These are phyloP conservation scores for Piromyces finnis DNA, from an alignment of 192 early-diverging fungal genomes.

Conservation along the genomic window DNA sequence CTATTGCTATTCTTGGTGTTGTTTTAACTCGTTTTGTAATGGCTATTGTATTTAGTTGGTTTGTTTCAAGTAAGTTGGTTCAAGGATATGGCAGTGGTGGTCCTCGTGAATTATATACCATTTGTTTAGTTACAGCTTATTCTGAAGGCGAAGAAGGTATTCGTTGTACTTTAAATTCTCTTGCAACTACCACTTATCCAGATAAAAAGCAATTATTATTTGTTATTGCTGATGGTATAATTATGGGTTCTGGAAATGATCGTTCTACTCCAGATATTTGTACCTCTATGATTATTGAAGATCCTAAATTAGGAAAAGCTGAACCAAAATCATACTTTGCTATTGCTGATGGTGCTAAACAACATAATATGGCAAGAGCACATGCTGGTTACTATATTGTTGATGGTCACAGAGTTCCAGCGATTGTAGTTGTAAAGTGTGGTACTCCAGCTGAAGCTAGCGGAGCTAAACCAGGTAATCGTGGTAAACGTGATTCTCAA, in stretches of 20 bases:
- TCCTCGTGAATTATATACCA: slow-evolving; percentile 5
- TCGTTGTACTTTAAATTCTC: slow-evolving; percentile 67
- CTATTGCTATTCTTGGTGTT: slow-evolving; percentile 17
- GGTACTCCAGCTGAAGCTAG: slow-evolving; percentile 39
- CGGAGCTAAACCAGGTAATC: slow-evolving; percentile 6
- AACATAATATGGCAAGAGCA: slow-evolving; percentile 83
- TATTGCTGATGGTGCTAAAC: slow-evolving; percentile 76
- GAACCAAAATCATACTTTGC: slow-evolving; percentile 22
- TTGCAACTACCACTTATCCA: slow-evolving; percentile 66
- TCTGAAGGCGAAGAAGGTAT: slow-evolving; percentile 71
- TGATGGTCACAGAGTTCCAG: slow-evolving; percentile 45
- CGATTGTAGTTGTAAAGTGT: slow-evolving; percentile 57
- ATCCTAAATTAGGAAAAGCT: slow-evolving; percentile 8
- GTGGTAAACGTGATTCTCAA: slow-evolving; percentile 60
- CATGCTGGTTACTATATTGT: slow-evolving; percentile 74
- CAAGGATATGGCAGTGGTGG: not conserved
- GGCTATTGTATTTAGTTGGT: slow-evolving; percentile 10
- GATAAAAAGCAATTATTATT: slow-evolving; percentile 71
- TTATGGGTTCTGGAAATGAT: slow-evolving; percentile 65
- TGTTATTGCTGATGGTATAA: slow-evolving; percentile 75
- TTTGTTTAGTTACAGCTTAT: slow-evolving; percentile 76
- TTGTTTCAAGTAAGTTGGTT: not conserved
- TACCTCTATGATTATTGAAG: slow-evolving; percentile 56
- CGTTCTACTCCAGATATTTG: slow-evolving; percentile 61
- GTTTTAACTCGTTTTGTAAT: slow-evolving; percentile 10